phyloP scores from a whole-genome alignment of 164 flowering plant species.

The Dillenia suffruticosa region DNA sequence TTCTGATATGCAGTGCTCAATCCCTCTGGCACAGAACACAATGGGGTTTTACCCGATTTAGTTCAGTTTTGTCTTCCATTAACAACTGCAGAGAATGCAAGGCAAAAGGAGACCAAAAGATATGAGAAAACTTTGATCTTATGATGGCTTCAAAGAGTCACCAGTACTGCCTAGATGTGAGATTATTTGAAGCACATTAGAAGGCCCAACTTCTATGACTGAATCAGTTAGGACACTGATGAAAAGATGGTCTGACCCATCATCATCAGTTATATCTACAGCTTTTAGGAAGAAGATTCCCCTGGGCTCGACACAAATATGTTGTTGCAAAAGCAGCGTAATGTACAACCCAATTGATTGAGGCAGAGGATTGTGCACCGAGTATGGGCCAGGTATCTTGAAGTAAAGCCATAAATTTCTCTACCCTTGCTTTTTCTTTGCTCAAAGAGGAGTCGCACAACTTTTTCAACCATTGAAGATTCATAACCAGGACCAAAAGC shows the following conservation, averaged over 20 bases:
- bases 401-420: conserved; percentile 22
- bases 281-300: conserved; percentile 31
- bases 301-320: conserved; percentile 29
- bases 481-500: conserved; percentile 39
- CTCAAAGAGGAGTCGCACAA: conserved; percentile 20
- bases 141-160: conserved; percentile 22
- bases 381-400: conserved; percentile 39
- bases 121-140: conserved; percentile 24
- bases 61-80: conserved; percentile 33
- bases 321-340: conserved; percentile 13
- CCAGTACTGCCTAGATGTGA: conserved; percentile 19
- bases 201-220: conserved; percentile 27
- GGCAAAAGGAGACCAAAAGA: conserved; percentile 38
- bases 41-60: conserved; percentile 26
- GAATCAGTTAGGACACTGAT: conserved; percentile 15
- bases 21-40: conserved; percentile 23
- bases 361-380: conserved; percentile 34
- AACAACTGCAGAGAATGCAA: conserved; percentile 24
- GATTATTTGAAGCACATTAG: conserved; percentile 33
- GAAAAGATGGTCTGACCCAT: conserved; percentile 18
- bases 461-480: conserved; percentile 22
- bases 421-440: conserved; percentile 38
- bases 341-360: conserved; percentile 11
- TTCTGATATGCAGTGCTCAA: conserved; percentile 19
- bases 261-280: conserved; percentile 17